These are phyloP conservation scores for Eucalyptus pauciflora DNA, from an alignment of 345 rosid genomes.

Conservation along the genomic window DNA sequence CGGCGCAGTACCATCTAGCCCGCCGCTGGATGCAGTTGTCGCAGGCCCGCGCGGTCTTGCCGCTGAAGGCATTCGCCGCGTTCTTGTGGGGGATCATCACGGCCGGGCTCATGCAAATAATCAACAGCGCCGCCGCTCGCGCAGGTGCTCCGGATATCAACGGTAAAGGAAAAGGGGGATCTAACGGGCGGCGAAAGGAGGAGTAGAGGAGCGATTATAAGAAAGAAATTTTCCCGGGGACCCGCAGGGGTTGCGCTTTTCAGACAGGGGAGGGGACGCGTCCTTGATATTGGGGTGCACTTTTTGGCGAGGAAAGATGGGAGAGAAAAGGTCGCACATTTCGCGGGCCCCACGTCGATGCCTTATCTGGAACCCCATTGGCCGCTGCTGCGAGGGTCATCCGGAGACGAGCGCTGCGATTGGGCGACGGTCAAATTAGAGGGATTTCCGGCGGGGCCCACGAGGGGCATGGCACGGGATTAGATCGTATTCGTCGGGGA, in stretches of 20 bases:
- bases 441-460: constrained; percentile 4
- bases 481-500: neutral
- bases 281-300: constrained; percentile 14
- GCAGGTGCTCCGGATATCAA: neutral
- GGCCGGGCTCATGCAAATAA: neutral
- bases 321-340: neutral
- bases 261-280: neutral
- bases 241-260: neutral
- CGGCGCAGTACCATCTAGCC: constrained; percentile 90
- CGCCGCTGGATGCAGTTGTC: constrained; percentile 68
- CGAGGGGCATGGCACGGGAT: neutral
- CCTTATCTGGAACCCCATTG: constrained; percentile 74
- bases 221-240: neutral
- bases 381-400: neutral
- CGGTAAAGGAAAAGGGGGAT: neutral
- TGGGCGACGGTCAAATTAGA: neutral
- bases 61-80: constrained; percentile 57
- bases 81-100: constrained; percentile 30
- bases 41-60: constrained; percentile 82
- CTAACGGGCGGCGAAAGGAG: neutral
- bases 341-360: constrained; percentile 26
- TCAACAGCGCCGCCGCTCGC: neutral
- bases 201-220: neutral
- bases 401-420: neutral
- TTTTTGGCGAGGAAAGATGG: constrained; percentile 1